Evolutionary conservation across 1,284 basidiomycete genomes (phyloP).

Genomic region (Melanopsichium pennsylvanicum): DNA sequence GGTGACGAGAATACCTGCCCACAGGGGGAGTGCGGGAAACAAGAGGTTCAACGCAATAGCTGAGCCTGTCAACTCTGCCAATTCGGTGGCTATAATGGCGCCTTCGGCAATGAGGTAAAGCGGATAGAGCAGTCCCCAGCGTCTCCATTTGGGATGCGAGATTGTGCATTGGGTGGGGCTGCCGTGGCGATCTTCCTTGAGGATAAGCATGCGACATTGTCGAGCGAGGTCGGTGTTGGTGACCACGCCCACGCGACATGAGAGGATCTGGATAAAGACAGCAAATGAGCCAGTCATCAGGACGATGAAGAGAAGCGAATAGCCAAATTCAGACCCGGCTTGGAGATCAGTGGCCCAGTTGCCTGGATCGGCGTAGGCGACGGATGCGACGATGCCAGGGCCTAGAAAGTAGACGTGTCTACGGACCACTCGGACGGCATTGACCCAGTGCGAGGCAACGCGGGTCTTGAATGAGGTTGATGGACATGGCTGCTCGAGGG

Average conservation of each 20-base stretch:
- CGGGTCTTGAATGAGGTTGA: slow-evolving; percentile 9
- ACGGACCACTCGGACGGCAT: slow-evolving; percentile 20
- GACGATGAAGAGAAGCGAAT: slow-evolving; percentile 84
- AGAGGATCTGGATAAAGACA: slow-evolving; percentile 76
- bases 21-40: slow-evolving; percentile 74
- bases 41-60: slow-evolving; percentile 81
- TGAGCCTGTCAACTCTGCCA: slow-evolving; percentile 77
- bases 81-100: slow-evolving; percentile 74
- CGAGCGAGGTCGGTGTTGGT: slow-evolving; percentile 66
- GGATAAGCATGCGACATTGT: slow-evolving; percentile 53
- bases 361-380: slow-evolving; percentile 59
- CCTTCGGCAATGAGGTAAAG: slow-evolving; percentile 74
- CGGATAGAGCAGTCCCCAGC: slow-evolving; percentile 66
- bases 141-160: slow-evolving; percentile 75
- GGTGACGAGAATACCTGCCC: slow-evolving; percentile 75
- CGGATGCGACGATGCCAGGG: slow-evolving; percentile 56
- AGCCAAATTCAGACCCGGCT: slow-evolving; percentile 70
- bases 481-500: not conserved
- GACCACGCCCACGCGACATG: slow-evolving; percentile 70
- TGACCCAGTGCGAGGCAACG: slow-evolving; percentile 9
- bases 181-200: slow-evolving; percentile 38
- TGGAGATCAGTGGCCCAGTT: slow-evolving; percentile 65
- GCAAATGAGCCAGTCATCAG: slow-evolving; percentile 84
- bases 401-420: slow-evolving; percentile 54
- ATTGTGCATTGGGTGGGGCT: slow-evolving; percentile 71